Conservation (phyloP, 2,329 filamentous ascomycete genomes). For the Harringtonia lauricola region DNA sequence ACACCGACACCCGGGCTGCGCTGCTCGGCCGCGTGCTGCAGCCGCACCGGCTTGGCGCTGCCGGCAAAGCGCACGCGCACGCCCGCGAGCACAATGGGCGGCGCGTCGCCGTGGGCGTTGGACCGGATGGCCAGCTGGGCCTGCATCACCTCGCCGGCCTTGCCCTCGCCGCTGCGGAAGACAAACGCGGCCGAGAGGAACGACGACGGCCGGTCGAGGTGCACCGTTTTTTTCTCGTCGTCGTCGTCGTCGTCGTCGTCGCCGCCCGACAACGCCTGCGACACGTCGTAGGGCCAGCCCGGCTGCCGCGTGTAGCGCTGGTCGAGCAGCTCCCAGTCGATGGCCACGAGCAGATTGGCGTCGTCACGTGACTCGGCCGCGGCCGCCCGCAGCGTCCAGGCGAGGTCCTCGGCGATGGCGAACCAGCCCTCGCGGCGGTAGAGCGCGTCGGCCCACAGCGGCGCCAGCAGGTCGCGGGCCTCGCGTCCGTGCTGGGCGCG, state of each 20-base stretch:
- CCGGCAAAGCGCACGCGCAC: slow-evolving; percentile 46
- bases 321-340: slow-evolving; percentile 56
- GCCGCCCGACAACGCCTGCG: slow-evolving; percentile 42
- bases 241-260: slow-evolving; percentile 13
- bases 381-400: slow-evolving; percentile 46
- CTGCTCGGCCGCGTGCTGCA: slow-evolving; percentile 29
- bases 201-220: slow-evolving; percentile 26
- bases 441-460: slow-evolving; percentile 32
- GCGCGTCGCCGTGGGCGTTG: slow-evolving; percentile 39
- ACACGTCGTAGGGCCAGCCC: slow-evolving; percentile 52
- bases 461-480: slow-evolving; percentile 40
- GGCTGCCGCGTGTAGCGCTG: slow-evolving; percentile 41
- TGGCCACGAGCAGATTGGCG: slow-evolving; percentile 44
- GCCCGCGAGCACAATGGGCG: slow-evolving; percentile 38
- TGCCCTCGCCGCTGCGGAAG: slow-evolving; percentile 47
- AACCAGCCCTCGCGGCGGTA: slow-evolving; percentile 46
- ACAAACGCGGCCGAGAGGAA: slow-evolving; percentile 32
- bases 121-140: slow-evolving; percentile 50
- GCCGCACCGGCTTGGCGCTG: slow-evolving; percentile 40
- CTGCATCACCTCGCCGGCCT: slow-evolving; percentile 46
- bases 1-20: too few relatives aligned
- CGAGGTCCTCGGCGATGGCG: slow-evolving; percentile 46
- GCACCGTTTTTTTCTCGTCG: slow-evolving; percentile 35
- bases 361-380: slow-evolving; percentile 39
- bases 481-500: slow-evolving; percentile 39